phyloP scores from a whole-genome alignment of 257 asterid genomes.

The Capsicum pubescens region DNA sequence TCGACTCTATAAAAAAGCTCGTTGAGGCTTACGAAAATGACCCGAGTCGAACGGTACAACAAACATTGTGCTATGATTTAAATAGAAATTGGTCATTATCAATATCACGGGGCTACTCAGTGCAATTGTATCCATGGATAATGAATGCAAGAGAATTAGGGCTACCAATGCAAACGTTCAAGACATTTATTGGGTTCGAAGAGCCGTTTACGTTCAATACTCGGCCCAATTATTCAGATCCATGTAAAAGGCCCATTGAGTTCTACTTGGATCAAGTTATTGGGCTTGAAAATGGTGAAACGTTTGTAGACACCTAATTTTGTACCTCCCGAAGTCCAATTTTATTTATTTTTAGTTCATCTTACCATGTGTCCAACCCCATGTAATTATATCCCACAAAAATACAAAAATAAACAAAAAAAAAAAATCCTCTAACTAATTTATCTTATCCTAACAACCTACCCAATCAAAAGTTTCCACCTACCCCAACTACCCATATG shows the following conservation, averaged over 20 bases:
- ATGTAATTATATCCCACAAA: too few relatives aligned
- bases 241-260: slow-evolving; percentile 22
- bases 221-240: neutral
- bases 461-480: too few relatives aligned
- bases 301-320: too few relatives aligned
- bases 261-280: slow-evolving; percentile 23
- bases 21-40: slow-evolving; percentile 19
- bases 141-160: slow-evolving; percentile 15
- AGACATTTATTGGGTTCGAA: neutral
- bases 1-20: slow-evolving; percentile 19
- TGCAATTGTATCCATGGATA: slow-evolving; percentile 12
- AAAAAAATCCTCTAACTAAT: too few relatives aligned
- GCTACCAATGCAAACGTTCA: slow-evolving; percentile 31
- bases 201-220: neutral
- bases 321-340: too few relatives aligned
- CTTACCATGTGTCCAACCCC: too few relatives aligned
- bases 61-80: slow-evolving; percentile 28
- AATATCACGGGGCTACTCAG: slow-evolving; percentile 30
- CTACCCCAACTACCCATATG: too few relatives aligned
- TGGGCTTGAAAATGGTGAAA: neutral
- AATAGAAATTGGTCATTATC: slow-evolving; percentile 31
- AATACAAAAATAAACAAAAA: too few relatives aligned
- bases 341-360: too few relatives aligned
- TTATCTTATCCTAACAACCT: too few relatives aligned
- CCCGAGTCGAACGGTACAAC: slow-evolving; percentile 18